Conservation (phyloP, 495 filamentous ascomycete species). For the Alectoria sarmentosa region DNA sequence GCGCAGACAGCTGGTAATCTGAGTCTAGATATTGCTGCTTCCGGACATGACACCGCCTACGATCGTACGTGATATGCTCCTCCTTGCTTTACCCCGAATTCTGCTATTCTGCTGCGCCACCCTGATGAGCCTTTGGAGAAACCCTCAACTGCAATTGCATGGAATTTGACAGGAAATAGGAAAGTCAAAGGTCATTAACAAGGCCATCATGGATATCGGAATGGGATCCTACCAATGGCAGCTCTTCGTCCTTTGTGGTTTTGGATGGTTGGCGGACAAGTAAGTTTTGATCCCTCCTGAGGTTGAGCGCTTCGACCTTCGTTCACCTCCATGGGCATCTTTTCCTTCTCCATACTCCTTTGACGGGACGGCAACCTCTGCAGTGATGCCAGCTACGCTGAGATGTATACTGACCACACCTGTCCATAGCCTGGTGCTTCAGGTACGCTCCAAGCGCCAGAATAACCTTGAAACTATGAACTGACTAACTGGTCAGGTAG, state of each 20-base stretch:
- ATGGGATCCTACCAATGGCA: slow-evolving; percentile 84
- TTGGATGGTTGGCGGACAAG: slow-evolving; percentile 65
- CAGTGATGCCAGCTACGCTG: too few species aligned
- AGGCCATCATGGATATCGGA: slow-evolving; percentile 65
- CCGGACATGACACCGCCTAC: slow-evolving; percentile 44
- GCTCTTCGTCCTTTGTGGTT: slow-evolving; percentile 73
- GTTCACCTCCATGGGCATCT: too few species aligned
- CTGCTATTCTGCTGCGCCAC: not conserved
- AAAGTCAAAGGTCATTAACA: slow-evolving; percentile 53
- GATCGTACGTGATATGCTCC: slow-evolving; percentile 42
- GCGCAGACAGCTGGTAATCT: not conserved
- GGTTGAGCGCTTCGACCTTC: not conserved
- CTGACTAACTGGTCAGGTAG: slow-evolving; percentile 32
- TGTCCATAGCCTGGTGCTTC: slow-evolving; percentile 9
- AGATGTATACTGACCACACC: slow-evolving; percentile 8
- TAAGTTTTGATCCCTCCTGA: slow-evolving; percentile 26
- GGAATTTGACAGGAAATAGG: slow-evolving; percentile 26
- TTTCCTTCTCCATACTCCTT: too few species aligned
- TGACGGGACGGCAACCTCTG: too few species aligned
- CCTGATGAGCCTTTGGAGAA: not conserved
- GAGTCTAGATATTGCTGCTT: slow-evolving; percentile 34
- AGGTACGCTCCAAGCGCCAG: slow-evolving; percentile 1
- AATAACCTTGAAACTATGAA: not conserved
- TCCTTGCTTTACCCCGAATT: not conserved
- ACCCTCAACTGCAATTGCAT: not conserved